Conservation (phyloP, 768 basidiomycete genomes). For the Russula olivacea region DNA sequence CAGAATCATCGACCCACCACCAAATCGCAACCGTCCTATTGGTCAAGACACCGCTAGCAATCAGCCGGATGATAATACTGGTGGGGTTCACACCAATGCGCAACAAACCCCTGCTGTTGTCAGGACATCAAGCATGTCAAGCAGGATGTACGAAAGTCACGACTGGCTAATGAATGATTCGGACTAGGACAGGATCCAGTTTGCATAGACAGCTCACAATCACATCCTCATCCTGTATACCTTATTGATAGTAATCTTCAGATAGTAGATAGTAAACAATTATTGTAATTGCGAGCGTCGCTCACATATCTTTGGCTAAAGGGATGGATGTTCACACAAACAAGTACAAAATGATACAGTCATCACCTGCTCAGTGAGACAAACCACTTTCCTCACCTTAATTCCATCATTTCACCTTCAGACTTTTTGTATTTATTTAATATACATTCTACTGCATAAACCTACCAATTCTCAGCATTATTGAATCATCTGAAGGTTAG, state of each 20-base stretch:
- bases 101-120: neutral
- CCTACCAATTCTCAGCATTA: no score
- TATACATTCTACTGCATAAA: no score
- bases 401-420: no score
- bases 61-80: neutral
- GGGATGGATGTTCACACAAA: no score
- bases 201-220: neutral
- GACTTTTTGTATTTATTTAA: no score
- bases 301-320: no score
- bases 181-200: constrained; percentile 8
- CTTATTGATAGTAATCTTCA: neutral
- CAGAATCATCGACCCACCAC: constrained; percentile 13
- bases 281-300: no score
- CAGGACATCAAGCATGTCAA: neutral
- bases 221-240: neutral
- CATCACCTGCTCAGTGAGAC: no score
- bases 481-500: no score
- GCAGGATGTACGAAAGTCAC: constrained; percentile 7
- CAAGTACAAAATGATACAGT: no score
- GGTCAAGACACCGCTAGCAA: neutral
- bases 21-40: neutral
- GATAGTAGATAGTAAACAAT: neutral
- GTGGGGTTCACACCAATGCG: neutral
- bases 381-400: no score
- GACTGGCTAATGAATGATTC: constrained; percentile 21